phyloP scores from a whole-genome alignment of 2,329 filamentous ascomycete genomes.

The Aspergillus tanneri region DNA sequence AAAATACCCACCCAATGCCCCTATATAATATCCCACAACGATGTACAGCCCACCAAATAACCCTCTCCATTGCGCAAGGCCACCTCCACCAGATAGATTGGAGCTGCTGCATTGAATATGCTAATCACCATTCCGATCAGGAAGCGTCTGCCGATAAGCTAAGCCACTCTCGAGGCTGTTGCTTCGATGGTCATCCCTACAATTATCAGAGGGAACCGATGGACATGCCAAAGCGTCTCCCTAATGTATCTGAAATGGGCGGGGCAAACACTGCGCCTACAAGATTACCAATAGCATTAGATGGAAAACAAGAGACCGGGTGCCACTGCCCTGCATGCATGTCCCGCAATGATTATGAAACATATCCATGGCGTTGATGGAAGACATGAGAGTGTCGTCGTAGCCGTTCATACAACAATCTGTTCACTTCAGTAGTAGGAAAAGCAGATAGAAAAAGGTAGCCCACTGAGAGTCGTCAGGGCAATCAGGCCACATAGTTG shows the following conservation, averaged over 20 bases:
- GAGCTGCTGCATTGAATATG: slow-evolving; percentile 32
- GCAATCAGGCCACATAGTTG: slow-evolving; percentile 8
- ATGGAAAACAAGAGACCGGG: slow-evolving; percentile 49
- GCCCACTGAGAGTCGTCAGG: slow-evolving; percentile 9
- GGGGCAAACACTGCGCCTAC: slow-evolving; percentile 44
- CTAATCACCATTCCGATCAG: slow-evolving; percentile 40
- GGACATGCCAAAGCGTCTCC: slow-evolving; percentile 45
- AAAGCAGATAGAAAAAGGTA: not conserved
- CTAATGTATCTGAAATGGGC: slow-evolving; percentile 48
- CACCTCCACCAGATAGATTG: slow-evolving; percentile 31
- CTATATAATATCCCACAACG: slow-evolving; percentile 18
- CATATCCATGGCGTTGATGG: slow-evolving; percentile 46
- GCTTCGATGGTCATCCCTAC: slow-evolving; percentile 27
- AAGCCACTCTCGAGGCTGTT: slow-evolving; percentile 21
- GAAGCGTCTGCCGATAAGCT: slow-evolving; percentile 30
- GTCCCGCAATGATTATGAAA: slow-evolving; percentile 45
- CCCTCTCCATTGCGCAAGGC: slow-evolving; percentile 29
- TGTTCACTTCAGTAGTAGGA: not conserved
- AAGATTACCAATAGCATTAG: slow-evolving; percentile 45
- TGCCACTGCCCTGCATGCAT: slow-evolving; percentile 38
- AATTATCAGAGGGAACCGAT: slow-evolving; percentile 38
- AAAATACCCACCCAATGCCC: slow-evolving; percentile 8
- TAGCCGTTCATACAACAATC: slow-evolving; percentile 24
- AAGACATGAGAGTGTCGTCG: slow-evolving; percentile 40
- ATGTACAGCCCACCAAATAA: slow-evolving; percentile 34